Percentiles rank a stretch among this genome's conserved stretches.
These are phyloP conservation scores for Durusdinium trenchii DNA, from an alignment of 73 alveolate genomes.

Conservation along the genomic window DNA sequence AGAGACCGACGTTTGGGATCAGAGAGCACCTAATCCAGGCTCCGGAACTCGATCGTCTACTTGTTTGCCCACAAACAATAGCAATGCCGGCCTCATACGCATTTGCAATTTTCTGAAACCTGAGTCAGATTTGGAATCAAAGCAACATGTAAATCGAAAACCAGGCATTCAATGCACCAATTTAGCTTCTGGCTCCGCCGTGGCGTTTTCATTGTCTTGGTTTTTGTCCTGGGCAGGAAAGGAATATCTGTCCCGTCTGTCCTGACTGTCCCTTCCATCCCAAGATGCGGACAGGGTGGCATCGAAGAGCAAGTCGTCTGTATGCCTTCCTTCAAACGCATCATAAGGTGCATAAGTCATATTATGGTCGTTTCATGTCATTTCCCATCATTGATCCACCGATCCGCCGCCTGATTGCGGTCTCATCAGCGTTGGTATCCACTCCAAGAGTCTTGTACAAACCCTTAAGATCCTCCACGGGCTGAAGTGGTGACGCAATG, in stretches of 20 bases:
- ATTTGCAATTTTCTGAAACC: slow-evolving; percentile 80
- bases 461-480: slow-evolving; percentile 65
- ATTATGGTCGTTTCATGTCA: neutral
- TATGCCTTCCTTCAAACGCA: slow-evolving; percentile 41
- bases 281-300: slow-evolving; percentile 52
- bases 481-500: neutral
- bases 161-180: neutral
- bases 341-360: neutral
- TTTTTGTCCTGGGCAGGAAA: slow-evolving; percentile 44
- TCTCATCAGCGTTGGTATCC: slow-evolving; percentile 56
- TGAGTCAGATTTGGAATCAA: neutral
- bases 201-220: slow-evolving; percentile 57
- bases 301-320: slow-evolving; percentile 64
- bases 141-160: no score
- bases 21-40: slow-evolving; percentile 49
- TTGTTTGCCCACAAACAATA: neutral
- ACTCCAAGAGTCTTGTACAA: slow-evolving; percentile 64
- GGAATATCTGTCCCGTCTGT: neutral
- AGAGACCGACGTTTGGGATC: slow-evolving; percentile 64
- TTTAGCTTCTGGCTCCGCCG: slow-evolving; percentile 51
- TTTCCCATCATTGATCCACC: no score
- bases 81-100: slow-evolving; percentile 59
- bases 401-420: slow-evolving; percentile 94
- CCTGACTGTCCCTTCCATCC: neutral
- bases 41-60: no score